Conservation (phyloP, 1,139 yeast genomes). For the Candida frijolesensis region DNA sequence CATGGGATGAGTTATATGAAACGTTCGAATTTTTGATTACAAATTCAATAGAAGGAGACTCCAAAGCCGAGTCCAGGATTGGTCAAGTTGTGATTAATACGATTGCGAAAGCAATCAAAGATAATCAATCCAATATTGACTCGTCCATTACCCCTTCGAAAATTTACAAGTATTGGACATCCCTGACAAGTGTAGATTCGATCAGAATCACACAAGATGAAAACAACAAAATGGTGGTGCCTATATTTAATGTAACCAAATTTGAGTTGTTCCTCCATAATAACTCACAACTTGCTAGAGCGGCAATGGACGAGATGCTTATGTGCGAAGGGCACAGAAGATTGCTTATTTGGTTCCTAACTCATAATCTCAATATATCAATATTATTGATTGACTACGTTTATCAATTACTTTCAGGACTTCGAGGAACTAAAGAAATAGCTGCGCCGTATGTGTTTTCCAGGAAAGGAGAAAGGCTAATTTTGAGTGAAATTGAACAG, state of each 20-base stretch:
- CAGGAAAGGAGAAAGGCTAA: constrained; percentile 51
- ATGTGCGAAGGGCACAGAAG: constrained; percentile 66
- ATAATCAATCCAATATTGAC: constrained; percentile 22
- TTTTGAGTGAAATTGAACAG: constrained; percentile 57
- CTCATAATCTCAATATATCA: constrained; percentile 60
- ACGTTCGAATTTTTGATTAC: constrained; percentile 31
- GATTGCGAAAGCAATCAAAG: constrained; percentile 54
- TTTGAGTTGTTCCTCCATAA: constrained; percentile 41
- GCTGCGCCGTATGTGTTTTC: constrained; percentile 46
- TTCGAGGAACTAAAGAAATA: constrained; percentile 44
- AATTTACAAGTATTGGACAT: constrained; percentile 48
- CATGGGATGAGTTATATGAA: constrained; percentile 33
- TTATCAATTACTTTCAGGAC: constrained; percentile 57
- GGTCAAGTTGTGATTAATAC: constrained; percentile 48
- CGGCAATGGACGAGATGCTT: constrained; percentile 65
- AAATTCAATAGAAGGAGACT: constrained; percentile 29
- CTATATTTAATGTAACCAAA: constrained; percentile 44
- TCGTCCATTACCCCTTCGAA: constrained; percentile 47
- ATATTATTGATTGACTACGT: constrained; percentile 56
- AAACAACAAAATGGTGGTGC: constrained; percentile 35
- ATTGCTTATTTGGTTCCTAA: constrained; percentile 65
- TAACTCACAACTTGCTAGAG: constrained; percentile 48
- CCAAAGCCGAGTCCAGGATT: constrained; percentile 30
- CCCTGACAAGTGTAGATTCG: constrained; percentile 31
- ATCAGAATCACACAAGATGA: constrained; percentile 25